Evolutionary conservation across 805 yeast species (phyloP).

Genomic region (Saturnispora sanitii): DNA sequence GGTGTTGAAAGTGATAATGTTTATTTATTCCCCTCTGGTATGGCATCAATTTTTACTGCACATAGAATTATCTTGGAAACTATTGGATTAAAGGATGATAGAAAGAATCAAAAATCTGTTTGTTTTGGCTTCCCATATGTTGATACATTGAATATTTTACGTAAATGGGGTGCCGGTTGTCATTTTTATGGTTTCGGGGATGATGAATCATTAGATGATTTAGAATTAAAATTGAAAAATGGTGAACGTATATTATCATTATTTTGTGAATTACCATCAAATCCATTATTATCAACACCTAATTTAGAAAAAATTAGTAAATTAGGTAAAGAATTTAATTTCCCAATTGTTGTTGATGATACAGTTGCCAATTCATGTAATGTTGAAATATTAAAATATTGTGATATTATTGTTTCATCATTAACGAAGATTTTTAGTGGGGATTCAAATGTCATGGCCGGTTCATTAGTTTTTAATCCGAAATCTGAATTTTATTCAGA

Average conservation of each 20-base stretch:
- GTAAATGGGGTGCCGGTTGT: constrained; percentile 88
- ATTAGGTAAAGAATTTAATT: constrained; percentile 59
- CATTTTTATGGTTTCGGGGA: constrained; percentile 82
- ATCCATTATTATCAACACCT: constrained; percentile 85
- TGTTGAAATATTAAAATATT: constrained; percentile 66
- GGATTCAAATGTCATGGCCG: constrained; percentile 93
- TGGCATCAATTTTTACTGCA: constrained; percentile 83
- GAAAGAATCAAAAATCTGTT: constrained; percentile 47
- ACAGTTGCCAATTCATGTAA: constrained; percentile 89
- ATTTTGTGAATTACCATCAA: constrained; percentile 90
- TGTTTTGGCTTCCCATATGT: constrained; percentile 96
- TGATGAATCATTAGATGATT: constrained; percentile 50
- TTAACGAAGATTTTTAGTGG: constrained; percentile 90
- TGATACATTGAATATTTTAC: constrained; percentile 77
- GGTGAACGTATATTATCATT: constrained; percentile 67
- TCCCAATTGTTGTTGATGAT: constrained; percentile 83
- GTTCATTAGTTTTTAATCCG: constrained; percentile 74
- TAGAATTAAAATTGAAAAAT: constrained; percentile 49
- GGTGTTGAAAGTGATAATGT: constrained; percentile 52
- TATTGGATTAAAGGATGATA: constrained; percentile 19
- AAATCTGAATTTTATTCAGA: constrained; percentile 37
- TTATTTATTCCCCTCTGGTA: constrained; percentile 79
- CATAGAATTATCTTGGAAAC: constrained; percentile 36
- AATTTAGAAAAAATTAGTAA: constrained; percentile 54
- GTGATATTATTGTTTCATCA: constrained; percentile 82